These are phyloP conservation scores for Aspergillus calidoustus DNA, from an alignment of 2,329 filamentous ascomycete species.

Conservation along the genomic window DNA sequence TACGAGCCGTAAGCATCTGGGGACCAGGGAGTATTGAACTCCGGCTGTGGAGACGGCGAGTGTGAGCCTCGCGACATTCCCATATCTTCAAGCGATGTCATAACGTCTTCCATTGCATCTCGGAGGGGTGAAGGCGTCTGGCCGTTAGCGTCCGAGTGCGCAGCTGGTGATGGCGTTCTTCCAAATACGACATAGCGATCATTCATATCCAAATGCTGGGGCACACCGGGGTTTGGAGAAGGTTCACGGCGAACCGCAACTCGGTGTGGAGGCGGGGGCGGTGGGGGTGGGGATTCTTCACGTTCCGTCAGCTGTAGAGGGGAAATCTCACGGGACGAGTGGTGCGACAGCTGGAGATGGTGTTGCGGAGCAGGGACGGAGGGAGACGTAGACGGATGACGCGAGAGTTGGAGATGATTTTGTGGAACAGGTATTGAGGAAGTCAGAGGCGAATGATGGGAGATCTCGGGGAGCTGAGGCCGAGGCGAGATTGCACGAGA, in stretches of 20 bases:
- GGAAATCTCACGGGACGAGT: conserved; percentile 30
- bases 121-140: conserved; percentile 89
- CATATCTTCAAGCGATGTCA: conserved; percentile 91
- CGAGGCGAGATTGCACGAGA: conserved; percentile 24
- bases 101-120: conserved; percentile 97
- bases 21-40: conserved; percentile 74
- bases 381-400: neutral
- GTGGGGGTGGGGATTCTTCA: conserved; percentile 78
- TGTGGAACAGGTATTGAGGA: neutral
- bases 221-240: conserved; percentile 33
- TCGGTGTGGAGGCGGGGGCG: conserved; percentile 79
- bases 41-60: conserved; percentile 59
- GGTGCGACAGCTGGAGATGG: conserved; percentile 15
- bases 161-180: conserved; percentile 54
- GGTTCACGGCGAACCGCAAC: conserved; percentile 54
- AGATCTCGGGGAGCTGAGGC: conserved; percentile 14
- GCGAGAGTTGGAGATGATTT: neutral
- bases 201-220: conserved; percentile 45
- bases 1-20: conserved; percentile 78
- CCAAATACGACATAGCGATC: conserved; percentile 44
- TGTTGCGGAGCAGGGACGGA: conserved; percentile 14
- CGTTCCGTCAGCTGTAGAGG: conserved; percentile 50
- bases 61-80: conserved; percentile 61
- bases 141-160: conserved; percentile 65
- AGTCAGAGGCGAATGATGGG: conserved; percentile 12